Evolutionary conservation across 179 eudicot species (phyloP).

Genomic region (Beta corolliflora): DNA sequence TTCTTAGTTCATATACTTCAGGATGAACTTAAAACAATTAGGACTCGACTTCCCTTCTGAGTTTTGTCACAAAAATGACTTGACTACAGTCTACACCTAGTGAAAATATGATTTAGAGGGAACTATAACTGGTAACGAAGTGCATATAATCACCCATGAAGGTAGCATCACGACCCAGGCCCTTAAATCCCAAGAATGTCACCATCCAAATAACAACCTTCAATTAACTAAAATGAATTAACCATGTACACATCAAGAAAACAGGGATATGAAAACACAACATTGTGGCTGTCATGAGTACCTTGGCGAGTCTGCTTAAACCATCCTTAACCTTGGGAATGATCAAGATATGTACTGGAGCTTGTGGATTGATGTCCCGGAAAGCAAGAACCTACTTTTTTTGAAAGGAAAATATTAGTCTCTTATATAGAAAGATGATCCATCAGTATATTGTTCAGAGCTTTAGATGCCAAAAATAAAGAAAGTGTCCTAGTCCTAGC

Average conservation of each 20-base stretch:
- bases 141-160: background rate
- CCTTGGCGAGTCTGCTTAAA: slow-evolving; percentile 81
- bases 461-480: background rate
- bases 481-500: background rate
- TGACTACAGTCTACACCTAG: background rate
- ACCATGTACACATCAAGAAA: background rate
- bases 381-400: slow-evolving; percentile 78
- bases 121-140: background rate
- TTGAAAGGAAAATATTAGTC: too few species aligned
- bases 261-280: background rate
- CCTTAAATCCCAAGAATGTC: background rate
- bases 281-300: slow-evolving; percentile 25
- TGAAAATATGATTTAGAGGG: background rate
- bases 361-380: slow-evolving; percentile 89
- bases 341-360: slow-evolving; percentile 85
- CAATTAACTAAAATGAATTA: background rate
- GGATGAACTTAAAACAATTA: background rate
- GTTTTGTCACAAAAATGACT: background rate
- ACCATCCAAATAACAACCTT: background rate
- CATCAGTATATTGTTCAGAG: background rate
- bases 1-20: background rate
- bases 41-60: background rate
- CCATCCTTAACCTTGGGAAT: slow-evolving; percentile 93
- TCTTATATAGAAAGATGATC: too few species aligned
- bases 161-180: background rate